Conservation (phyloP, 768 basidiomycete genomes). For the Tylopilus plumbeoviolaceoides region DNA sequence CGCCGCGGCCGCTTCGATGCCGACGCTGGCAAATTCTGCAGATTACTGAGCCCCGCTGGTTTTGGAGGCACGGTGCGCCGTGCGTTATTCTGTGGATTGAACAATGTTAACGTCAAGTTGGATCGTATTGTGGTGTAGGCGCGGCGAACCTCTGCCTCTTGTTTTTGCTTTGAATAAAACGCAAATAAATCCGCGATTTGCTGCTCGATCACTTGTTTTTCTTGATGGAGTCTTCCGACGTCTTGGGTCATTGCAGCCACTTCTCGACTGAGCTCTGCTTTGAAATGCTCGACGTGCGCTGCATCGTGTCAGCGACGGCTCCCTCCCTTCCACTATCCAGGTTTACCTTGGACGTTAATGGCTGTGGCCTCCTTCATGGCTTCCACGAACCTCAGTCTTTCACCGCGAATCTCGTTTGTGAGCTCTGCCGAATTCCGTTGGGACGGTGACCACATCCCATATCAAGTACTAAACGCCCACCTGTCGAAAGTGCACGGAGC, state of each 20-base stretch:
- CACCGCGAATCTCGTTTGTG: slow-evolving; percentile 79
- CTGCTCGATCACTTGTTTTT: slow-evolving; percentile 61
- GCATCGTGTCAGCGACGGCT: slow-evolving; percentile 6
- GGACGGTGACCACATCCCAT: background rate
- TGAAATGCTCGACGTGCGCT: slow-evolving; percentile 89
- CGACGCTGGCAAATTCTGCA: slow-evolving; percentile 27
- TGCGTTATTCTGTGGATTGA: slow-evolving; percentile 17
- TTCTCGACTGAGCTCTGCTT: slow-evolving; percentile 71
- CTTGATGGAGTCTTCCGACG: slow-evolving; percentile 60
- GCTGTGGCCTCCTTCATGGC: slow-evolving; percentile 94
- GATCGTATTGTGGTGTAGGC: background rate
- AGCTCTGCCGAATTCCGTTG: slow-evolving; percentile 47
- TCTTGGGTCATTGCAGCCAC: slow-evolving; percentile 73
- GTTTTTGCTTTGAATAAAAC: slow-evolving; percentile 66
- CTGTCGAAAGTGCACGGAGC: slow-evolving; percentile 60
- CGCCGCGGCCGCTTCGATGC: slow-evolving; percentile 22
- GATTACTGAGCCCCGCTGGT: slow-evolving; percentile 19
- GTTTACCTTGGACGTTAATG: slow-evolving; percentile 75
- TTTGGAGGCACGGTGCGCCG: slow-evolving; percentile 22
- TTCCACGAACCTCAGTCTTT: slow-evolving; percentile 82
- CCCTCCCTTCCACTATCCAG: background rate
- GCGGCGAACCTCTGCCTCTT: slow-evolving; percentile 31
- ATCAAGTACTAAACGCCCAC: slow-evolving; percentile 34
- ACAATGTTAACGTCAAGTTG: background rate
- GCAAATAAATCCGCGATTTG: slow-evolving; percentile 72